Conservation (phyloP, 2,329 filamentous ascomycete genomes). For the Fusarium sp. region DNA sequence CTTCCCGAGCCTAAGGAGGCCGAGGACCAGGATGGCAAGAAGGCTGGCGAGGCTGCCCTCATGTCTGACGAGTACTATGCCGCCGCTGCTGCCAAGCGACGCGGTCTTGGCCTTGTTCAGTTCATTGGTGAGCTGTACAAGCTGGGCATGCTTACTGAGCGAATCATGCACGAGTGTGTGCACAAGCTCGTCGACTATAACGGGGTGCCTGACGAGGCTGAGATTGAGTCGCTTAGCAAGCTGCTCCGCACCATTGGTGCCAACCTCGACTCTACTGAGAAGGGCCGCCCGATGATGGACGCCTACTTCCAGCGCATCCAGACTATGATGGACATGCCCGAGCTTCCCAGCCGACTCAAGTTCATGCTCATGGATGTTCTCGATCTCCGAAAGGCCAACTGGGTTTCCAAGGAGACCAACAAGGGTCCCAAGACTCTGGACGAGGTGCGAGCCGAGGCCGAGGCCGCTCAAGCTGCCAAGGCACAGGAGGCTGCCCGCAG, state of each 20-base stretch:
- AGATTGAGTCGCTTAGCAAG: constrained; percentile 95
- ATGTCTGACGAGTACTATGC: constrained; percentile 97
- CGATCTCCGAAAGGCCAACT: constrained; percentile 81
- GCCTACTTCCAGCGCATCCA: constrained; percentile 93
- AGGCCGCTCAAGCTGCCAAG: constrained; percentile 83
- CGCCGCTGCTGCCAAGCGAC: constrained; percentile 93
- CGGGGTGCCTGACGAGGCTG: constrained; percentile 91
- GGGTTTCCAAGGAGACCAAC: constrained; percentile 88
- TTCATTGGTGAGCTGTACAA: constrained; percentile 99
- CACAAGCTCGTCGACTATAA: constrained; percentile 97
- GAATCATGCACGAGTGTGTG: constrained; percentile 99
- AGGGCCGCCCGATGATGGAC: constrained; percentile 88
- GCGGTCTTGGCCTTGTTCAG: constrained; percentile 96
- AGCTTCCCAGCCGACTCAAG: constrained; percentile 85
- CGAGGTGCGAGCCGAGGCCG: constrained; percentile 86
- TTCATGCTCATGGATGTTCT: constrained; percentile 98
- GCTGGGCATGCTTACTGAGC: constrained; percentile 96
- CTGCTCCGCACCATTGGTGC: constrained; percentile 90
- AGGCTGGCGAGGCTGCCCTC: constrained; percentile 79
- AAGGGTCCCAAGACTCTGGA: constrained; percentile 98
- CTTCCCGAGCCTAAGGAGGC: constrained; percentile 80
- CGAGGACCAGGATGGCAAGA: constrained; percentile 60
- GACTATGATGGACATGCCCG: constrained; percentile 81
- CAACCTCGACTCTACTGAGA: constrained; percentile 85
- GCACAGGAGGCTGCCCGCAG: constrained; percentile 77